Base-by-base conservation (phyloP, 2,329 filamentous ascomycete genomes). In the Epichloe brachyelytri region DNA sequence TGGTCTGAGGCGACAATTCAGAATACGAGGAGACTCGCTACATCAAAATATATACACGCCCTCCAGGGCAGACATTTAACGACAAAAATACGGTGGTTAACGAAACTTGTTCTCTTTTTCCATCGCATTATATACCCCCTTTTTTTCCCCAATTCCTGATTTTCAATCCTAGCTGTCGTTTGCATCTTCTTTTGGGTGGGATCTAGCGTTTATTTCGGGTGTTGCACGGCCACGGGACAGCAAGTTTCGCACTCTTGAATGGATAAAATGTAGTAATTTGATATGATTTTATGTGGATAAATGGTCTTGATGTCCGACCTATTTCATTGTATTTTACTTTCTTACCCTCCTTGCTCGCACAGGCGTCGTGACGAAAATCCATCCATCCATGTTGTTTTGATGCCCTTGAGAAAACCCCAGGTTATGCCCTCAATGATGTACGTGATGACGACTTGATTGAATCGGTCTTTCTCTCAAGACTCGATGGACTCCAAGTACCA, bases 1-100 rank as follows among this genome's bases (percentile, higher is more conserved):
- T 69, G 17, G 72, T 83, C 17, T 81, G 37, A 40, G 10, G 11
- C 3, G 43, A 8, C 10, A 15, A 33, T 11, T 30, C 14, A n/a
- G 17, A 43, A 20, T 17, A 14, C 20, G 19, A 20, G 5, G 10
- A 14, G 1, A 6, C n/a, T 12, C 40, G 12, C 17, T 41, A 5
- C 12, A 43, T 38, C 10, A 12, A 6, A 11, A 38, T 34, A 5
- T 14, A 37, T 33, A 39, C 22, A 30, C n/a, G 14, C 17, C 22
- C 15, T 43, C 14, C 12, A 5, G 14, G 15, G 12, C 22, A 20
- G 34, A 17, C 11, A 33, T 4, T 46, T 36, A 3, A 46, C n/a
- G 48, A 38, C 17, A 43, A n/a, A 17, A 44, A 14, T 39, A 30
- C 26, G 30, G 33, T 39, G 26, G 30, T 44, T 14, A 6, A 19